Conservation (phyloP, 768 basidiomycete species). For the Russula compacta region DNA sequence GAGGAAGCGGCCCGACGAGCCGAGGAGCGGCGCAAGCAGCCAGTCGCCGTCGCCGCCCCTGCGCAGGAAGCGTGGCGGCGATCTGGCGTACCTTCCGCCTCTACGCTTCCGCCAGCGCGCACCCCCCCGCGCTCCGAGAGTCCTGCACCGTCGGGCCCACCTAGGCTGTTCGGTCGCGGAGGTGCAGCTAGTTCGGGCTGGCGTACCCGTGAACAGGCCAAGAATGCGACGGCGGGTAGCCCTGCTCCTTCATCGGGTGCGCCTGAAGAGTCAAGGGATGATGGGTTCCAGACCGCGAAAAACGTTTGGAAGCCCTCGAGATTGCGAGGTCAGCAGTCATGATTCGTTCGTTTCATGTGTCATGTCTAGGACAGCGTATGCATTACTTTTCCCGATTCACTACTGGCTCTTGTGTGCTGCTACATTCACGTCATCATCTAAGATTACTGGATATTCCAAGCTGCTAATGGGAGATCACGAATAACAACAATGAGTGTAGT, state of each 20-base stretch:
- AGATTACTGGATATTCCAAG: slow-evolving; percentile 11
- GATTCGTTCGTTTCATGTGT: background rate
- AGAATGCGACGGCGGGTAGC: slow-evolving; percentile 30
- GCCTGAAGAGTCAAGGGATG: slow-evolving; percentile 31
- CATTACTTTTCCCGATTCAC: background rate
- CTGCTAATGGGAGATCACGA: background rate
- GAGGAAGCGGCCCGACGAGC: slow-evolving; percentile 41
- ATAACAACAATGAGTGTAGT: slow-evolving; percentile 14
- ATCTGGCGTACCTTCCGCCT: background rate
- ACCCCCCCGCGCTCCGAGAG: slow-evolving; percentile 47
- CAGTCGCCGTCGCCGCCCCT: slow-evolving; percentile 25
- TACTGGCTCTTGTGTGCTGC: background rate
- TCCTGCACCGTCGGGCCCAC: slow-evolving; percentile 32
- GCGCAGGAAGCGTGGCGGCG: slow-evolving; percentile 25
- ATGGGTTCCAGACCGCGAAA: slow-evolving; percentile 64
- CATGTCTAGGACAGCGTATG: background rate
- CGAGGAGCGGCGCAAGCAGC: slow-evolving; percentile 28
- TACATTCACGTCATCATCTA: background rate
- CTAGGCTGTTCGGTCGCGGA: slow-evolving; percentile 19
- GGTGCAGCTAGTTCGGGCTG: slow-evolving; percentile 37
- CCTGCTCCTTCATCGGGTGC: slow-evolving; percentile 21
- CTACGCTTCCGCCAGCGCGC: slow-evolving; percentile 15
- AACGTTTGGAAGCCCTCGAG: slow-evolving; percentile 29
- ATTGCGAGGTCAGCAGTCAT: slow-evolving; percentile 13
- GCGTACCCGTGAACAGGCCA: slow-evolving; percentile 50